These are phyloP conservation scores for Pseudogymnoascus sp. DNA, from an alignment of 2,329 filamentous ascomycete genomes.

Conservation along the genomic window DNA sequence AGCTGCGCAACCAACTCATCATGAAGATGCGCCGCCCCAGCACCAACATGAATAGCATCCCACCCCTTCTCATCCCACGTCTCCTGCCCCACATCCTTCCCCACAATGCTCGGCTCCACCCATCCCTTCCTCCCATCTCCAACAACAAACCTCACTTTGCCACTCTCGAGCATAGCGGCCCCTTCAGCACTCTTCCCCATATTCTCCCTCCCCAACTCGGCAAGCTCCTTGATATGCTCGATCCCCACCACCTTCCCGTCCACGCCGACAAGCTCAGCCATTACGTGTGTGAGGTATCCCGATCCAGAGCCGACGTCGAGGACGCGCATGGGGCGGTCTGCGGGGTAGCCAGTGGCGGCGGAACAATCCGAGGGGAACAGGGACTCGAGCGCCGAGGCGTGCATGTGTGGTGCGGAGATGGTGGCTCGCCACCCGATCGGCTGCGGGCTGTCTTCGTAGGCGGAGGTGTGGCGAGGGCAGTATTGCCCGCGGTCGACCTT, in stretches of 20 bases:
- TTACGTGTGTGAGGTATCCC: constrained; percentile 79
- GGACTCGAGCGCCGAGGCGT: constrained; percentile 55
- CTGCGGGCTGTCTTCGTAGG: constrained; percentile 70
- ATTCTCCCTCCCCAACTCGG: constrained; percentile 55
- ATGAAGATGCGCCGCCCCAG: constrained; percentile 69
- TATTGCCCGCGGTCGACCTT: constrained; percentile 87
- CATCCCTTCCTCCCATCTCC: constrained; percentile 68
- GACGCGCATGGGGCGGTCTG: constrained; percentile 38
- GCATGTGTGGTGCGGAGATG: constrained; percentile 68
- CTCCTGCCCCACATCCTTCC: constrained; percentile 34
- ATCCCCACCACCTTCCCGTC: constrained; percentile 54
- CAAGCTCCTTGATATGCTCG: constrained; percentile 62
- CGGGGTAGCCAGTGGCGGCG: constrained; percentile 11
- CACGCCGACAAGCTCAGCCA: constrained; percentile 51
- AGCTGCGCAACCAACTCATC: constrained; percentile 67
- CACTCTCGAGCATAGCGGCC: constrained; percentile 49
- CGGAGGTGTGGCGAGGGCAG: constrained; percentile 54
- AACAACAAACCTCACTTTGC: constrained; percentile 61
- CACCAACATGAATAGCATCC: constrained; percentile 94
- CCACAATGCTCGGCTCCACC: constrained; percentile 31
- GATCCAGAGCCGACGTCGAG: constrained; percentile 70
- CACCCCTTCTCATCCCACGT: constrained; percentile 49
- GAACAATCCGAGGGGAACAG: constrained; percentile 40
- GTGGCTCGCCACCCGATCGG: constrained; percentile 59
- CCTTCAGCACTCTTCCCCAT: constrained; percentile 57